Conservation (phyloP, 352 stramenopile genomes). For the Globisporangium uncinulatum region DNA sequence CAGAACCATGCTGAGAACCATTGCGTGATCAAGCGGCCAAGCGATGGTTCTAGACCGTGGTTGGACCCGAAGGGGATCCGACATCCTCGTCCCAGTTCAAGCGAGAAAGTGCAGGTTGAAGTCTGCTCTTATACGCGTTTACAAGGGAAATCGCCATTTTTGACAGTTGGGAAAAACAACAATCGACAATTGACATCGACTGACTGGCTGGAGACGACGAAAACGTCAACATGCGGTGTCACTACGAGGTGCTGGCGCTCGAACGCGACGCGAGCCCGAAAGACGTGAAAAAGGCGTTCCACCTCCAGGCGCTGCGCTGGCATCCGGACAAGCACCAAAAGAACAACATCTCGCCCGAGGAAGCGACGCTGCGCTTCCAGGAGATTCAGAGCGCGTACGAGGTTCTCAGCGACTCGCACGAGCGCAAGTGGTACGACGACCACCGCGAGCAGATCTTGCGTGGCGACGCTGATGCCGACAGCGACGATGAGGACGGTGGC, state of each 20-base stretch:
- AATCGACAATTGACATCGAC: no score
- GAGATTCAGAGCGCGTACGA: constrained; percentile 85
- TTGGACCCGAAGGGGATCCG: neutral
- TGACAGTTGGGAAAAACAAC: no score
- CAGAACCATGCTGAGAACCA: no score
- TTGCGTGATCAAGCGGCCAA: no score
- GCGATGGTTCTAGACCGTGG: no score
- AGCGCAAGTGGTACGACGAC: constrained; percentile 88
- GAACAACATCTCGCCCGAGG: constrained; percentile 61
- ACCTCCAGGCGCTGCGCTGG: constrained; percentile 68
- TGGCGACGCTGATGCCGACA: constrained; percentile 39
- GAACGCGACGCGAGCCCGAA: constrained; percentile 41
- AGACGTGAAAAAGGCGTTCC: constrained; percentile 80
- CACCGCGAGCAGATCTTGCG: constrained; percentile 83
- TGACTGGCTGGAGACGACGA: neutral
- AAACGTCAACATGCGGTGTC: constrained; percentile 46
- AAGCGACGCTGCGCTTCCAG: constrained; percentile 78
- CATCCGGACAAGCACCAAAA: constrained; percentile 85
- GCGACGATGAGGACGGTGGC: constrained; percentile 23
- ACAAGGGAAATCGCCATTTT: no score
- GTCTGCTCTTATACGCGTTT: no score
- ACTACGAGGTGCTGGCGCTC: constrained; percentile 79
- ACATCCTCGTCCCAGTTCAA: no score
- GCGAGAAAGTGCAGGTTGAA: no score
- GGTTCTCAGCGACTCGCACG: constrained; percentile 78